Evolutionary conservation across 345 rosid species (phyloP).

Genomic region (Citrus hindsii): DNA sequence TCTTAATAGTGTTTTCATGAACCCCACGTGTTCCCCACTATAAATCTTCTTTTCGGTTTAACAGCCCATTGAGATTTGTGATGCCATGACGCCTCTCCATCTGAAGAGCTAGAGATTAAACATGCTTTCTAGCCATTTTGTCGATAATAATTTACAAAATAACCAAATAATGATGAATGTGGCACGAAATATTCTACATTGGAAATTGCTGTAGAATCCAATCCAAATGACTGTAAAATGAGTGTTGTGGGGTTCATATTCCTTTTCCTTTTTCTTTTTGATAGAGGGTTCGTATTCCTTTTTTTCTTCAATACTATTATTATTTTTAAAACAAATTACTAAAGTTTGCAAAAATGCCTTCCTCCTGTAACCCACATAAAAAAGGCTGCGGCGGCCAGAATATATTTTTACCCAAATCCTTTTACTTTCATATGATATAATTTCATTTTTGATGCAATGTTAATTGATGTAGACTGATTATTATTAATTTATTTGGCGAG

Average conservation of each 20-base stretch:
- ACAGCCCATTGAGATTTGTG: neutral
- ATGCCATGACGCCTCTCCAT: neutral
- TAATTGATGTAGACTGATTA: too few relatives aligned
- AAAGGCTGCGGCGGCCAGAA: neutral
- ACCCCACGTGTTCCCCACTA: conserved; percentile 42
- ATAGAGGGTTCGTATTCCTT: neutral
- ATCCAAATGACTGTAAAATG: neutral
- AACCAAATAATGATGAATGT: neutral
- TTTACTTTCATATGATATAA: neutral
- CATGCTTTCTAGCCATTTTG: neutral
- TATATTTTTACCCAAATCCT: neutral
- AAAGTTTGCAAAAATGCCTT: neutral
- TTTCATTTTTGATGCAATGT: neutral
- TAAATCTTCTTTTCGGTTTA: neutral
- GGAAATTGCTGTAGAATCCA: conserved; percentile 6
- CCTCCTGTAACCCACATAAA: neutral
- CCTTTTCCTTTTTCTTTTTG: neutral
- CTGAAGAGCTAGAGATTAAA: neutral
- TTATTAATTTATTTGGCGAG: neutral
- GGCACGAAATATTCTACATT: neutral
- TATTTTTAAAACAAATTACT: neutral
- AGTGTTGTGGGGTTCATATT: neutral
- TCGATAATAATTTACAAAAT: neutral
- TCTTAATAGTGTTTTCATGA: conserved; percentile 31
- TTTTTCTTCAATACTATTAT: neutral